Conservation (phyloP, 2,329 filamentous ascomycete genomes). For the Colletotrichum scovillei region DNA sequence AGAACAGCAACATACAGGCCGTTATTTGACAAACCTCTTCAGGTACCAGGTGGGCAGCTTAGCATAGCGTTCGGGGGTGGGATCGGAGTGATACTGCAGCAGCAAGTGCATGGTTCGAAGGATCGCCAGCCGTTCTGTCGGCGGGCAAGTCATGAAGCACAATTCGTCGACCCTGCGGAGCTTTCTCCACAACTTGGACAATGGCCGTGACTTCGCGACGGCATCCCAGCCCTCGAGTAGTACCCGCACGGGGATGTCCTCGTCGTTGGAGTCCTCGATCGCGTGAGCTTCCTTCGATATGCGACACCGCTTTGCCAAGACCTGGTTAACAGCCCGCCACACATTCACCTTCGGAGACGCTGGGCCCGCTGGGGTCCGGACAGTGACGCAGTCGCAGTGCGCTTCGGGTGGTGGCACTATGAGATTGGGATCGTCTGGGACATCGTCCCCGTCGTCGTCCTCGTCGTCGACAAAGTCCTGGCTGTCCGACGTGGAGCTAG, state of each 20-base stretch:
- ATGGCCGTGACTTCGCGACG: constrained; percentile 40
- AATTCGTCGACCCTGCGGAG: constrained; percentile 40
- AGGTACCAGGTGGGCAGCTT: constrained; percentile 42
- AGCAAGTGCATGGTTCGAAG: constrained; percentile 42
- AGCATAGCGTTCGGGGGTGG: constrained; percentile 35
- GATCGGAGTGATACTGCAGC: constrained; percentile 42
- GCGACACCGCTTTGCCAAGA: constrained; percentile 27
- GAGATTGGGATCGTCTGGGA: constrained; percentile 4
- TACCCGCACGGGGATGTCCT: constrained; percentile 42
- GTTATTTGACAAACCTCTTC: constrained; percentile 38
- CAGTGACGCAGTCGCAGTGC: constrained; percentile 20
- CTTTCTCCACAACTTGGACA: constrained; percentile 43
- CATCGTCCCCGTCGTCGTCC: background rate
- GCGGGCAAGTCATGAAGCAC: constrained; percentile 37
- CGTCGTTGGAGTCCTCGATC: constrained; percentile 39
- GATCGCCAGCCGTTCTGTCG: constrained; percentile 40
- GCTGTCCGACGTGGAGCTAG: constrained; percentile 25
- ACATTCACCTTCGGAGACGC: constrained; percentile 31
- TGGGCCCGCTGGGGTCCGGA: background rate
- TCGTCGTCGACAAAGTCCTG: constrained; percentile 19
- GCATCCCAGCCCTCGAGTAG: constrained; percentile 44
- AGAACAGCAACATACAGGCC: background rate
- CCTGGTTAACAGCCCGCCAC: constrained; percentile 43
- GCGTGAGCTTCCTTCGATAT: constrained; percentile 24
- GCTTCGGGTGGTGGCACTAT: constrained; percentile 13